Percentiles rank a stretch among this genome's conserved stretches.
Evolutionary conservation across 305 asterid species (phyloP).

Genomic region (Fraxinus velutina): DNA sequence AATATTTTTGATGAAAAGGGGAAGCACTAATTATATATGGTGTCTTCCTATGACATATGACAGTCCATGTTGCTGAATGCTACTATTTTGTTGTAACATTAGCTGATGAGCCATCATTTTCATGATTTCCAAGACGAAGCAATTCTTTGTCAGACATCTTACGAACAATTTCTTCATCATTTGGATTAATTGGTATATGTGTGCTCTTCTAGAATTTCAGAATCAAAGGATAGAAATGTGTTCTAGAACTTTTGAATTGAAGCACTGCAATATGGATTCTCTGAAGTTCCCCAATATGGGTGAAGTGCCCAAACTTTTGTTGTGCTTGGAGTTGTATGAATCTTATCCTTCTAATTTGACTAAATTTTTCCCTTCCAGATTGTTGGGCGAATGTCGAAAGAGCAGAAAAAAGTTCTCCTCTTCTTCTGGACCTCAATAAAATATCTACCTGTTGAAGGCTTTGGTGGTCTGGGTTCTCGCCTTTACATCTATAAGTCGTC

Average conservation of each 20-base stretch:
- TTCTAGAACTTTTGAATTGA: neutral
- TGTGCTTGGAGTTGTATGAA: neutral
- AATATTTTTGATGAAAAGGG: neutral
- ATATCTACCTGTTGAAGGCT: constrained; percentile 75
- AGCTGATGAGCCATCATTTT: neutral
- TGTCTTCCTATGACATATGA: neutral
- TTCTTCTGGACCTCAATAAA: constrained; percentile 94
- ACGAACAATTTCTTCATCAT: neutral
- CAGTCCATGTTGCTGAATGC: neutral
- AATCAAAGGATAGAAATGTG: neutral
- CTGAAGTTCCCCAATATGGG: neutral
- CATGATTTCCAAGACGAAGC: neutral
- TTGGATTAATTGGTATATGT: neutral
- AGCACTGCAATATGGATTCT: neutral
- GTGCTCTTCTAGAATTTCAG: neutral
- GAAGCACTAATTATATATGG: neutral
- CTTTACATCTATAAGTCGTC: constrained; percentile 48
- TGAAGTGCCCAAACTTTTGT: neutral
- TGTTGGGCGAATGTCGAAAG: constrained; percentile 60
- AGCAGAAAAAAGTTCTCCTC: constrained; percentile 69
- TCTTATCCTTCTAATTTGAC: neutral
- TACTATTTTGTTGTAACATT: neutral
- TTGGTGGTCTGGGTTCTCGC: constrained; percentile 66
- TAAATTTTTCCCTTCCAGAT: constrained; percentile 33
- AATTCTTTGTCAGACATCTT: neutral